Base-by-base conservation (phyloP, 257 asterid species). In the Gardenia jasminoides region DNA sequence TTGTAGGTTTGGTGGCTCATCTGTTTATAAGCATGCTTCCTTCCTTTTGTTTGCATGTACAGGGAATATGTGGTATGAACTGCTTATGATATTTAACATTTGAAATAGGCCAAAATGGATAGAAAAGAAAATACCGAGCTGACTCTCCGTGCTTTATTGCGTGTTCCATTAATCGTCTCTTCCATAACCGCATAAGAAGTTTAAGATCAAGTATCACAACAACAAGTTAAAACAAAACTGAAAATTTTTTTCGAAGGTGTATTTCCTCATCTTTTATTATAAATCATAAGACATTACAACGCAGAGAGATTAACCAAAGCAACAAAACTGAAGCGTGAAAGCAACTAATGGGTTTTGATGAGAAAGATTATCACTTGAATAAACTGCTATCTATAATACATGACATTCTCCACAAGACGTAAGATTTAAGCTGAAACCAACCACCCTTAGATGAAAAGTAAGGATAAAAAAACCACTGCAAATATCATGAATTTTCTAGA, bases 161-260 rank as follows among this genome's bases (percentile, higher is more conserved):
- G 50, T 98, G 98, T 82, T 92, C 98, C 82, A 94, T 98, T n/a
- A n/a, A 54, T 87, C 83, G 84, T 94, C 98, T 88, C 98, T 88
- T 56, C 96, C 98, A 43, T 88, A 92, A 71, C 98, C 92, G 92
- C 80, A 54, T 33, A n/a, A n/a, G n/a, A 44, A 76, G 81, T 26
- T 71, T 39, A 67, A 82, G 50, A 76, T 82, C 76, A n/a, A 82
- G 73, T 59, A 74, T 19, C 13, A 41, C 33, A 72, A n/a, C n/a
- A n/a, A 10, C 31, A 22, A 68, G 30, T 15, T 36, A 36, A 36
- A 36, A 36, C 41, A 17, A 78, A 58, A 7, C 0, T 68, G 31
- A 20, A 17, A 54, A 54, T n/a, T 54, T 19, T 50, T 16, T 17
- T 54, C 62, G 20, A 54, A 17, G 20, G 20, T 54, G 9, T 6